Conservation (phyloP, 106 monocot genomes). For the Dendrobium catenatum region DNA sequence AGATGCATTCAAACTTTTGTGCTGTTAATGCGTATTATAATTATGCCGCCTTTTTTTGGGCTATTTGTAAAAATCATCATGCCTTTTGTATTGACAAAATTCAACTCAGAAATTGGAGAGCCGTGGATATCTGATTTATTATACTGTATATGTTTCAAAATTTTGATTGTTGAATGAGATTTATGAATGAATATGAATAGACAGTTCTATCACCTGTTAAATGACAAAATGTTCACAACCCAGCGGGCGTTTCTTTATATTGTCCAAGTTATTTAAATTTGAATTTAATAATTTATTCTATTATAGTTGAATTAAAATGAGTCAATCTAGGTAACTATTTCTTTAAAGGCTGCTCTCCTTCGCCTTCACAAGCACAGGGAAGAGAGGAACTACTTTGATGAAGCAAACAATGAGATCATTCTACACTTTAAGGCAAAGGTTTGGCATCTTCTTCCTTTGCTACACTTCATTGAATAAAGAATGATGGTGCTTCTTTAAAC, state of each 20-base stretch:
- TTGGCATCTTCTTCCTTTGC: neutral
- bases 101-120: neutral
- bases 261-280: neutral
- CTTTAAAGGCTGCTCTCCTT: conserved; percentile 34
- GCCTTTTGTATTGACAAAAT: neutral
- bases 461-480: neutral
- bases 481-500: neutral
- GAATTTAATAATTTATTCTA: neutral
- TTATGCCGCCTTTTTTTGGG: neutral
- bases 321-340: conserved; percentile 59
- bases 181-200: neutral
- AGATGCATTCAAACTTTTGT: neutral
- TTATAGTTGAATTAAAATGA: neutral
- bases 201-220: neutral
- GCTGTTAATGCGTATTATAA: neutral
- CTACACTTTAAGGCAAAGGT: conserved; percentile 91
- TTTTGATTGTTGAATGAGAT: neutral
- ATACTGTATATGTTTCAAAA: neutral
- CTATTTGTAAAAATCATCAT: neutral
- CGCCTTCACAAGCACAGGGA: conserved; percentile 83
- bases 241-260: neutral
- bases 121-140: neutral
- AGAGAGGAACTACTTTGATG: conserved; percentile 87
- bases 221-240: neutral
- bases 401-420: conserved; percentile 84